A percentile compares a stretch with the other conserved stretches of the same genome.
Conservation (phyloP, 768 basidiomycete genomes). For the Russula olivacea region DNA sequence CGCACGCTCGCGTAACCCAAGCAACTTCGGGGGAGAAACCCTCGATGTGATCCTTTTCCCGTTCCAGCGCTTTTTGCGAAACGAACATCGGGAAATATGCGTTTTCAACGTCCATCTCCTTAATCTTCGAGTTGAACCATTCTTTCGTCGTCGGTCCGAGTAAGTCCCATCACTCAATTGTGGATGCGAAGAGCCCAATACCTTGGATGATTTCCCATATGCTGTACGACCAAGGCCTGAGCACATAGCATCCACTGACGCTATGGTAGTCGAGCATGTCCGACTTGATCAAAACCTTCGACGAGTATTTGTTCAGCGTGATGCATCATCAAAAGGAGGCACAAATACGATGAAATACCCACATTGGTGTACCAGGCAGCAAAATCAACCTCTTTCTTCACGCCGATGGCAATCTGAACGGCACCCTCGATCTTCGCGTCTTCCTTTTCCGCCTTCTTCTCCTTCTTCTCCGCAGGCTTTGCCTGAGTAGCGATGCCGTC, state of each 20-base stretch:
- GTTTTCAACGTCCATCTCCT: slow-evolving; percentile 92
- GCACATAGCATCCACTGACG: slow-evolving; percentile 97
- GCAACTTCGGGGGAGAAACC: slow-evolving; percentile 99
- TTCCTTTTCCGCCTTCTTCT: slow-evolving; percentile 53
- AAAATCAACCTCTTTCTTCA: slow-evolving; percentile 95
- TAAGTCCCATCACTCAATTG: background rate
- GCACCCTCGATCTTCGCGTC: slow-evolving; percentile 82
- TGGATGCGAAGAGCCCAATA: slow-evolving; percentile 31
- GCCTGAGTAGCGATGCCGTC: slow-evolving; percentile 32
- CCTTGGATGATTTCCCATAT: slow-evolving; percentile 97
- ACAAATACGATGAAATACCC: slow-evolving; percentile 26
- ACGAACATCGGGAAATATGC: slow-evolving; percentile 99
- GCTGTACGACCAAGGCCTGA: slow-evolving; percentile 94
- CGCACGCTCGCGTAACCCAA: slow-evolving; percentile 97
- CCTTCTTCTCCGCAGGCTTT: slow-evolving; percentile 34
- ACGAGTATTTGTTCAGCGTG: slow-evolving; percentile 24
- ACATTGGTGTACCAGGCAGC: slow-evolving; percentile 92
- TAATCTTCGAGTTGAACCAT: slow-evolving; percentile 93
- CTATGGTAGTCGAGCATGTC: slow-evolving; percentile 99
- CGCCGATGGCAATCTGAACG: slow-evolving; percentile 87
- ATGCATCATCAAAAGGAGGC: background rate
- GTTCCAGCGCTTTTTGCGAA: slow-evolving; percentile 83
- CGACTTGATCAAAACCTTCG: slow-evolving; percentile 89
- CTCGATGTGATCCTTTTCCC: slow-evolving; percentile 98
- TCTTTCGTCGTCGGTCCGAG: slow-evolving; percentile 38